Percentiles rank a stretch among this genome's conserved stretches.
These are phyloP conservation scores for Colletotrichum salicis DNA, from an alignment of 2,329 filamentous ascomycete species.

Conservation along the genomic window DNA sequence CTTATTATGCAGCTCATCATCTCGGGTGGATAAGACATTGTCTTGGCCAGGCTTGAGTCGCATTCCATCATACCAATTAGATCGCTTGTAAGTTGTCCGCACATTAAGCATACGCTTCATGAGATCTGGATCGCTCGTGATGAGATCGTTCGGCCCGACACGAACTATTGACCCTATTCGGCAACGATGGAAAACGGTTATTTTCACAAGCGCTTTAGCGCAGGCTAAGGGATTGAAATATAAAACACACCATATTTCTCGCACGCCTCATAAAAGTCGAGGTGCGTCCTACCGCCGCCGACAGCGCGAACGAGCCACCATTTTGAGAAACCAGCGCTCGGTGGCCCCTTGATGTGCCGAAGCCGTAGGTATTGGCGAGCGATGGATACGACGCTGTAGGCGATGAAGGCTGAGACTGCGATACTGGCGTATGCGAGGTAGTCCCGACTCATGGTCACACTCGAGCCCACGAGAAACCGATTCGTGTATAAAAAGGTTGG, in stretches of 20 bases:
- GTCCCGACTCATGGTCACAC: conserved; percentile 14
- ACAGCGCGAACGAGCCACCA: conserved; percentile 50
- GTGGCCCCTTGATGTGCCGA: conserved; percentile 53
- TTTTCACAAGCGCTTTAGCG: neutral
- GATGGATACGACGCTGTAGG: conserved; percentile 31
- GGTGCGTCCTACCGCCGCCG: conserved; percentile 45
- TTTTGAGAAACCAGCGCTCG: conserved; percentile 50
- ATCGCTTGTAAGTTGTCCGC: conserved; percentile 49
- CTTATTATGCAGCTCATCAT: conserved; percentile 55
- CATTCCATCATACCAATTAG: conserved; percentile 58
- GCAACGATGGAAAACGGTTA: neutral
- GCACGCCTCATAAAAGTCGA: conserved; percentile 49
- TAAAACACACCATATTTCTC: conserved; percentile 45
- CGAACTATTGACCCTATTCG: conserved; percentile 49
- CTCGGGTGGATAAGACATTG: conserved; percentile 61
- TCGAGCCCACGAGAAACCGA: neutral
- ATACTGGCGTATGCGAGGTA: neutral
- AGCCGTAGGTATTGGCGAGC: conserved; percentile 48
- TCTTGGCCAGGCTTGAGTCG: conserved; percentile 64
- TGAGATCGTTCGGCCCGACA: conserved; percentile 54
- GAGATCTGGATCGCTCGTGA: conserved; percentile 52
- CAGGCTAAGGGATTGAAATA: neutral
- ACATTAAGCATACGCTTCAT: conserved; percentile 50
- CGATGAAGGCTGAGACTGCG: conserved; percentile 25
- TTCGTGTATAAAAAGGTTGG: neutral